Evolutionary conservation across 2,329 filamentous ascomycete genomes (phyloP), one percentile per base, ranked within the genome.

Genomic region (Hymenoscyphus occultus): DNA sequence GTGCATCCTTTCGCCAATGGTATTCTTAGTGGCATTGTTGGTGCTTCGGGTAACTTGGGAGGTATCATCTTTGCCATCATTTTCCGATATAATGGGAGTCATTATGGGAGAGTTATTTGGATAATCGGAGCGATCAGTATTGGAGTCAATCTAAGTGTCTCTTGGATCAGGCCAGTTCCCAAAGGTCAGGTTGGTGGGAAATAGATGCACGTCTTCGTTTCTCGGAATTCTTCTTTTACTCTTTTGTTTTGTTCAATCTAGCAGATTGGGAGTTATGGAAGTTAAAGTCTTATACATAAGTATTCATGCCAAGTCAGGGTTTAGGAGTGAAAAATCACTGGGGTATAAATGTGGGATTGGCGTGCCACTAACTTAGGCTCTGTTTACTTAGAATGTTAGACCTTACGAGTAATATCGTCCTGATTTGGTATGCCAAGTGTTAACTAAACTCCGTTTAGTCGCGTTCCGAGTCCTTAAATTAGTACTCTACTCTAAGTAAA

Each of bases 1-100:
- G 79, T 57, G 83, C 83, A 65, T 83, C 86, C 75, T 88, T 86
- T 70, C 86, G 84, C 71, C 14, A 68, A 67, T 61, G 63, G 91
- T 78, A 77, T 66, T 22, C 82, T 96, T 7, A 90, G 88, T 0
- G 92, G 92, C 9, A 80, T 90, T 48, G 88, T 91, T 1, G 92
- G 92, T 13, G 92, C 90, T 0, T 83, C 85, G 2, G 92, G 93
- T 1, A 96, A 96, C 72, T 76, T 96, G 14, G 93, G 93, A 4
- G 93, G 92, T 13, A 85, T 96, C 61, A 77, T 94, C 63, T 96
- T 94, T 72, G 89, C 91, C 22, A 85, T 95, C 74, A 85, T 91
- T 73, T 96, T 93, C 81, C 82, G 91, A 60, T 94, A 93, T 77
- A 81, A 85, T 62, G 86, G 86, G 7, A 84, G 79, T 0, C 78